Evolutionary conservation across 495 filamentous ascomycete genomes (phyloP).

Genomic region (Bacidia rubella): DNA sequence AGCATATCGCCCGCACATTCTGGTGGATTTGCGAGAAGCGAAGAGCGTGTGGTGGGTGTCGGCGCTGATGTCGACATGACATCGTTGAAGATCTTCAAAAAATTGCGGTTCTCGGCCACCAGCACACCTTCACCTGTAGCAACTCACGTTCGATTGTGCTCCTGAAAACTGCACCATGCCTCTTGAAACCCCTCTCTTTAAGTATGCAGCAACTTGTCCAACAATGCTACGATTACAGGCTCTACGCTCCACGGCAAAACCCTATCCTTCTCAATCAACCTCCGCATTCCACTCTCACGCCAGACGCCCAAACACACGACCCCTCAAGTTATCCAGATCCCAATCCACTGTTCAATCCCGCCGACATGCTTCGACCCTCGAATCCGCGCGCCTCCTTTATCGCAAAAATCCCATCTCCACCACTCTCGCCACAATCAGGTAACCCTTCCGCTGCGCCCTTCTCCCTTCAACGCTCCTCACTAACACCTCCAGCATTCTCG

Average conservation of each 20-base stretch:
- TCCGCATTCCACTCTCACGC: neutral
- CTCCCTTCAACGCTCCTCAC: neutral
- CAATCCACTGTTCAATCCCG: neutral
- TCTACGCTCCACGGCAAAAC: neutral
- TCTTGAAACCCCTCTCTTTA: too few species aligned
- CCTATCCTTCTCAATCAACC: neutral
- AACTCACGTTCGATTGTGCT: too few species aligned
- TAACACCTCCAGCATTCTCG: constrained; percentile 26
- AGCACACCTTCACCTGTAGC: too few species aligned
- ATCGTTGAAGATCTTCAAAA: neutral
- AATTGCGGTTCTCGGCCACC: neutral
- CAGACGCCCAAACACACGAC: neutral
- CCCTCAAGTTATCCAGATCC: neutral
- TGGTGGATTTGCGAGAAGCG: neutral
- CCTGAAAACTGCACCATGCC: too few species aligned
- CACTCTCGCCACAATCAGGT: constrained; percentile 17
- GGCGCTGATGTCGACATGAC: neutral
- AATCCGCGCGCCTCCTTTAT: constrained; percentile 15
- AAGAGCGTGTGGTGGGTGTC: neutral
- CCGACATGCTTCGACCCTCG: constrained; percentile 10
- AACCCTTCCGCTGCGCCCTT: neutral
- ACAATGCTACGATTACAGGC: neutral
- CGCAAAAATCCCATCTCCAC: constrained; percentile 21
- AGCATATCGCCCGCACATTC: constrained; percentile 82
- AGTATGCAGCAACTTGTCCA: neutral